phyloP scores from a whole-genome alignment of 768 basidiomycete species.

The Tylopilus felleus region DNA sequence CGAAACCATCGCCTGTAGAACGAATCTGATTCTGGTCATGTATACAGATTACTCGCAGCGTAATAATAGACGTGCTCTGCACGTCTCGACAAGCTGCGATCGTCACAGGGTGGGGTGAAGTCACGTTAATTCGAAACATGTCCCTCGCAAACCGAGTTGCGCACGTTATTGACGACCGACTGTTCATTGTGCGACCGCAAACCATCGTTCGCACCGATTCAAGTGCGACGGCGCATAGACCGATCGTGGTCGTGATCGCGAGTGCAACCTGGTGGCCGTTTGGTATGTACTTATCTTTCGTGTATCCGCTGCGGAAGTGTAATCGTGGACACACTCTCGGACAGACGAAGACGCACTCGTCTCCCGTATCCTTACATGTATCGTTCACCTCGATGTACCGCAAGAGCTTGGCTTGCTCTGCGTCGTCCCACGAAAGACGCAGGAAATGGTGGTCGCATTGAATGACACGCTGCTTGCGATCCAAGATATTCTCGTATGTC shows the following conservation, averaged over 20 bases:
- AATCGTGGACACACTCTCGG: neutral
- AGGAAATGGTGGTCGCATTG: neutral
- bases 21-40: neutral
- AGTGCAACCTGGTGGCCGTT: constrained; percentile 1
- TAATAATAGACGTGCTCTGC: neutral
- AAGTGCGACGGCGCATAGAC: neutral
- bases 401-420: constrained; percentile 16
- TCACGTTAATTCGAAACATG: neutral
- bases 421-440: constrained; percentile 2
- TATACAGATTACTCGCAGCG: neutral
- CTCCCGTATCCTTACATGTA: constrained; percentile 4
- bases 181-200: neutral
- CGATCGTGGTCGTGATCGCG: constrained; percentile 5
- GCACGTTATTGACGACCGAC: constrained; percentile 1
- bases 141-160: neutral
- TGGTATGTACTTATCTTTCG: constrained; percentile 6
- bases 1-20: neutral
- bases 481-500: constrained; percentile 11
- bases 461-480: neutral
- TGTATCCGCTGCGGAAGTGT: neutral
- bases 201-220: constrained; percentile 1
- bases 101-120: neutral
- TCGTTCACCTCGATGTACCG: constrained; percentile 1
- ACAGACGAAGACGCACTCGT: constrained; percentile 11
- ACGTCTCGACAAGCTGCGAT: constrained; percentile 1